phyloP scores from a whole-genome alignment of 2,329 filamentous ascomycete species.

The Botryotinia narcissicola region DNA sequence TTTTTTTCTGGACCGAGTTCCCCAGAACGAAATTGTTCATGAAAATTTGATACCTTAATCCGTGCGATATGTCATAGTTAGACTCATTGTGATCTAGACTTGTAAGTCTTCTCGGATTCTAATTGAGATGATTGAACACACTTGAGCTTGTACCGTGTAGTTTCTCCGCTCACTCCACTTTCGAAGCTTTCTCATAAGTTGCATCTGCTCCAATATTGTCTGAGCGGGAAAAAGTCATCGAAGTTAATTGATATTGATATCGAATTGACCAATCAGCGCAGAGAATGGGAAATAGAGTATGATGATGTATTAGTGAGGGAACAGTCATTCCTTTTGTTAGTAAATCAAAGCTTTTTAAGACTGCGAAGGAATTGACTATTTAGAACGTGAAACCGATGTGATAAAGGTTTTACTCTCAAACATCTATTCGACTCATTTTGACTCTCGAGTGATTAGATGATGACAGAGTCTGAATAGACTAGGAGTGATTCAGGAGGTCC shows the following conservation, averaged over 20 bases:
- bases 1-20: not conserved
- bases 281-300: not conserved
- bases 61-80: not conserved
- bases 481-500: not conserved
- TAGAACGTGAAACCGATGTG: not conserved
- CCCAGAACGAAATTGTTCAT: not conserved
- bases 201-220: not conserved
- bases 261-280: not conserved
- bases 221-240: not conserved
- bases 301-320: not conserved
- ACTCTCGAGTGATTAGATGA: not conserved
- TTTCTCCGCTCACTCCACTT: not conserved
- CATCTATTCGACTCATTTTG: not conserved
- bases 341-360: not conserved
- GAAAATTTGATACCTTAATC: not conserved
- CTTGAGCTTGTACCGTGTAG: not conserved
- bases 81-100: slow-evolving; percentile 1
- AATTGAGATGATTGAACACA: not conserved
- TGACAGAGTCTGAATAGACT: not conserved
- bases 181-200: not conserved
- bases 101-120: not conserved
- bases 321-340: not conserved
- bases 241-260: not conserved
- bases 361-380: not conserved
- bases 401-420: not conserved